Evolutionary conservation across 768 basidiomycete genomes (phyloP), one percentile per base, ranked within the genome.

Genomic region (Tylopilus vinaceipallidus): DNA sequence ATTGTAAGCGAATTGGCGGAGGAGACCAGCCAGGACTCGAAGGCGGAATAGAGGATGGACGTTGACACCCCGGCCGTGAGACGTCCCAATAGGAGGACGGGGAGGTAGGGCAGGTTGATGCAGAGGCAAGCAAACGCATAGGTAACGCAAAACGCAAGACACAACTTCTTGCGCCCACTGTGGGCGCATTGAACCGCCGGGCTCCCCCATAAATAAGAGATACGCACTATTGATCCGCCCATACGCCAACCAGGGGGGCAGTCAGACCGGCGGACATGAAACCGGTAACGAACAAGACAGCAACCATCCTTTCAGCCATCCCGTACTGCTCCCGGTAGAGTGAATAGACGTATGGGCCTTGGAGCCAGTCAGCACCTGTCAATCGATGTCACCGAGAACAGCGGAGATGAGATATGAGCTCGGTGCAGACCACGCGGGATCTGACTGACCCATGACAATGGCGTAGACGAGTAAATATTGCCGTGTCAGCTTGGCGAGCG

Each of bases 261-360:
- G 80, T 74, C 5, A 88, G 42, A 3, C 83, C 88, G 3, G 84
- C 88, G 13, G 84, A 82, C 35, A 84, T 56, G 62, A 88, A 90
- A 2, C 88, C 88, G 0, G 83, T 84, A n/a, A 90, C 84, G 58
- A 89, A 90, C 42, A 90, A 72, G 29, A 84, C 59, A 2, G 87
- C 86, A 6, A 90, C 84, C 20, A 79, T 63, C 29, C 81, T 68
- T 62, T 86, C 85, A 0, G 83, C 70, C 59, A 83, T 81, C 10
- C 59, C 66, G 53, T 87, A 86, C 58, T 88, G 83, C 36, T 86
- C 84, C 39, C 74, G 73, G 62, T 88, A 90, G 0, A 89, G 68
- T 14, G 86, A 85, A 57, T 88, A 90, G 0, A 89, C 73, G 58
- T 89, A 89, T 14, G 88, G 88, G 0, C 88, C 88, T 64, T 89